Evolutionary conservation across 139 green algal species (phyloP).

Genomic region (Zygnema circumcarinatum): DNA sequence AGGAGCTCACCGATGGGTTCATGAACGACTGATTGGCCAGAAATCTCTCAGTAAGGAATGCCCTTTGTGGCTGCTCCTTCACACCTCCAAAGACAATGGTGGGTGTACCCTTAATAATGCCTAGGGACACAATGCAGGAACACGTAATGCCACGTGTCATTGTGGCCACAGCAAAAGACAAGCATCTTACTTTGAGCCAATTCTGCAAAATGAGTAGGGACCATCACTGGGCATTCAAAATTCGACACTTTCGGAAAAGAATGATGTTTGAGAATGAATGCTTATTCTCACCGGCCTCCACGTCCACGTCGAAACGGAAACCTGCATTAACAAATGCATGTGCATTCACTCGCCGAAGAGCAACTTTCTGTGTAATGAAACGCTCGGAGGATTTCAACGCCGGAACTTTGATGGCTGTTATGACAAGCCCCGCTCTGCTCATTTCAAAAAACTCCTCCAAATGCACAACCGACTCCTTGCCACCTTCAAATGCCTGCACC

Average conservation of each 20-base stretch:
- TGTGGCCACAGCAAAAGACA: no score
- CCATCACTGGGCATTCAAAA: no score
- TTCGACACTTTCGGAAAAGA: no score
- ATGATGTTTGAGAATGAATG: no score
- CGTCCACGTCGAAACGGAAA: conserved; percentile 46
- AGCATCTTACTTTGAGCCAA: no score
- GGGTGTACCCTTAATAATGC: not conserved
- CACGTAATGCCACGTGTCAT: no score
- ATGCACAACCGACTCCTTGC: not conserved
- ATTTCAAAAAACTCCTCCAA: conserved; percentile 13
- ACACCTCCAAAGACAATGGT: conserved; percentile 14
- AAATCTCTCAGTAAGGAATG: not conserved
- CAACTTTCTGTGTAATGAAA: conserved; percentile 17
- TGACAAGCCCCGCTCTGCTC: not conserved
- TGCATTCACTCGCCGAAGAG: conserved; percentile 26
- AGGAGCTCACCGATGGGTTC: not conserved
- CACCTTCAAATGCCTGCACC: not conserved
- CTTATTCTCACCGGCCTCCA: not conserved
- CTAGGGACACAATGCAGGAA: not conserved
- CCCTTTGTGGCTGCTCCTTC: not conserved
- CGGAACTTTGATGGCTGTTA: conserved; percentile 18
- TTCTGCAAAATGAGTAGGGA: no score
- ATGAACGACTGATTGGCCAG: not conserved
- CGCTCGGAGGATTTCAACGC: not conserved
- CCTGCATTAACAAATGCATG: conserved; percentile 56